Conservation (phyloP, 768 basidiomycete genomes). For the Pleurotus platypus region DNA sequence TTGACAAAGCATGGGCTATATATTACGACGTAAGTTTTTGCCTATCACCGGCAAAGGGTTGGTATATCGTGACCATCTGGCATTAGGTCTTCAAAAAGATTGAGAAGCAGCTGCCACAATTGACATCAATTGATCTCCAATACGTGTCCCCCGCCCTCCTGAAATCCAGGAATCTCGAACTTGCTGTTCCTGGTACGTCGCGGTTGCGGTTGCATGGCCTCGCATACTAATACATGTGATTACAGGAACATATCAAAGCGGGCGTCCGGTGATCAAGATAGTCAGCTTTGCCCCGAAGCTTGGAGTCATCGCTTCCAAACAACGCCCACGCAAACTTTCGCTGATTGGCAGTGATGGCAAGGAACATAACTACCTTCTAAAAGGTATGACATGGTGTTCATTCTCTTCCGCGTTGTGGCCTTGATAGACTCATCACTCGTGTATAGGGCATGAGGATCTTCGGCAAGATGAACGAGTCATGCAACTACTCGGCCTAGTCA, state of each 20-base stretch:
- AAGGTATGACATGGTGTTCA: slow-evolving; percentile 49
- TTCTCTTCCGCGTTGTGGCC: background rate
- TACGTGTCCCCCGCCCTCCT: slow-evolving; percentile 93
- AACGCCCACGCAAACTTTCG: slow-evolving; percentile 85
- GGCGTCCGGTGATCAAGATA: slow-evolving; percentile 79
- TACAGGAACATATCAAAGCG: slow-evolving; percentile 87
- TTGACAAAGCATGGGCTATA: slow-evolving; percentile 99
- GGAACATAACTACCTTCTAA: slow-evolving; percentile 89
- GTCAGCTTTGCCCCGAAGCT: slow-evolving; percentile 83
- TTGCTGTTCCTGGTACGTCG: slow-evolving; percentile 85
- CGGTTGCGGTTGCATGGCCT: background rate
- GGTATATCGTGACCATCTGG: background rate
- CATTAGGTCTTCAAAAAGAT: slow-evolving; percentile 90
- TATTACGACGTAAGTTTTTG: slow-evolving; percentile 78
- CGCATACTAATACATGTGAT: background rate
- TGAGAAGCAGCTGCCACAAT: slow-evolving; percentile 86
- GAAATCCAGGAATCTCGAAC: slow-evolving; percentile 83
- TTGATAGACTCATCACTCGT: background rate
- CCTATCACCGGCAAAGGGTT: background rate
- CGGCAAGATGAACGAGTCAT: slow-evolving; percentile 99
- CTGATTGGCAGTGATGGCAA: slow-evolving; percentile 88
- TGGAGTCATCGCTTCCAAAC: slow-evolving; percentile 96
- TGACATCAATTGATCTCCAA: slow-evolving; percentile 91
- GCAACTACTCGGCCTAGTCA: slow-evolving; percentile 98
- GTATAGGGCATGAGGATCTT: slow-evolving; percentile 90